Conservation (phyloP, 2,329 filamentous ascomycete genomes). For the Ustilaginoidea virens region DNA sequence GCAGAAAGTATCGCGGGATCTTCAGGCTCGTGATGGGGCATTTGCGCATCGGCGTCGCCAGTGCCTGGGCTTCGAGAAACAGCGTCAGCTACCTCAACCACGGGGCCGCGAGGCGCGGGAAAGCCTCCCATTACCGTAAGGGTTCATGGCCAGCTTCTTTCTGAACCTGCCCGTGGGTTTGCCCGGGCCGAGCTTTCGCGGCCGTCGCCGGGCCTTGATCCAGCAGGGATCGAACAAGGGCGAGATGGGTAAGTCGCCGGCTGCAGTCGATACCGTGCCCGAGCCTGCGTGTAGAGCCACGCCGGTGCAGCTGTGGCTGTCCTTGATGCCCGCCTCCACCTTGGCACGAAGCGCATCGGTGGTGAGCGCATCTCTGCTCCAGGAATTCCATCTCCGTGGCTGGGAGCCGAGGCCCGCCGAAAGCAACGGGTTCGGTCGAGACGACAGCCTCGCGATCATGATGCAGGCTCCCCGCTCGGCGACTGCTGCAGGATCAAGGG, state of each 20-base stretch:
- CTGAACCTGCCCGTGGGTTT: slow-evolving; percentile 32
- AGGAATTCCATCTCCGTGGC: slow-evolving; percentile 16
- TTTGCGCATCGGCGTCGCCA: slow-evolving; percentile 42
- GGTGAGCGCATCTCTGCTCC: slow-evolving; percentile 15
- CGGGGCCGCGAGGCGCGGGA: too few relatives aligned
- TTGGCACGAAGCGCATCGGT: slow-evolving; percentile 15
- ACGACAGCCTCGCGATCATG: too few relatives aligned
- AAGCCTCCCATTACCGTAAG: slow-evolving; percentile 38
- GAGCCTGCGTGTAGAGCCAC: slow-evolving; percentile 21
- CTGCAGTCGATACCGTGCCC: slow-evolving; percentile 29
- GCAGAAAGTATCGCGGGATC: slow-evolving; percentile 47
- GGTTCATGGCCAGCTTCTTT: slow-evolving; percentile 41
- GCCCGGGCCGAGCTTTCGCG: slow-evolving; percentile 20
- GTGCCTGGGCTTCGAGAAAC: slow-evolving; percentile 37
- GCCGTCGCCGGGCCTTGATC: slow-evolving; percentile 27
- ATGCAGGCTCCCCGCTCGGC: too few relatives aligned
- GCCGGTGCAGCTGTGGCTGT: slow-evolving; percentile 13
- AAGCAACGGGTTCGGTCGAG: too few relatives aligned
- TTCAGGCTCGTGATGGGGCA: slow-evolving; percentile 32
- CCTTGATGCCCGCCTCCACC: slow-evolving; percentile 16
- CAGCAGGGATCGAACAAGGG: slow-evolving; percentile 37
- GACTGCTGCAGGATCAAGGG: too few relatives aligned
- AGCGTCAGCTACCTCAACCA: slow-evolving; percentile 4
- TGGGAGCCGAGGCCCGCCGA: neutral
- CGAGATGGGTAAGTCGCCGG: slow-evolving; percentile 34